Percentiles rank a stretch among this genome's conserved stretches.
Evolutionary conservation across 2,329 filamentous ascomycete genomes (phyloP).

Genomic region (Dactylellina sp.): DNA sequence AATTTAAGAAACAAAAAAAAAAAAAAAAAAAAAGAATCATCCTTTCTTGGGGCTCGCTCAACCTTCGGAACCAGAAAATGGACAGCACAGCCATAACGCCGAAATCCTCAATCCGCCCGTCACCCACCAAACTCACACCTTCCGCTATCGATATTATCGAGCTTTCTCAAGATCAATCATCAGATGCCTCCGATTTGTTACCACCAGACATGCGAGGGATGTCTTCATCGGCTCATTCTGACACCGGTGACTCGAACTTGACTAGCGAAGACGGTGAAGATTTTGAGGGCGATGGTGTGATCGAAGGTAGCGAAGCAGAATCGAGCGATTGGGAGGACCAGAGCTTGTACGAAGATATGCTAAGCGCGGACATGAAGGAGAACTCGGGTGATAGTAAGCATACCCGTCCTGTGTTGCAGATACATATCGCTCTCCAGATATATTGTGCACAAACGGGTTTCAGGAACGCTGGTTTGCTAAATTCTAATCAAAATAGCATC

Average conservation of each 20-base stretch:
- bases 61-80: slow-evolving; percentile 24
- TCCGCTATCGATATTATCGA: slow-evolving; percentile 60
- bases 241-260: slow-evolving; percentile 33
- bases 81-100: slow-evolving; percentile 56
- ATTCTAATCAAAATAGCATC: slow-evolving; percentile 49
- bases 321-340: slow-evolving; percentile 73
- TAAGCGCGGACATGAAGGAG: slow-evolving; percentile 70
- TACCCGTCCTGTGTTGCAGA: slow-evolving; percentile 36
- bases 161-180: slow-evolving; percentile 57
- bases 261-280: slow-evolving; percentile 63
- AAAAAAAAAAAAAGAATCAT: too few relatives aligned
- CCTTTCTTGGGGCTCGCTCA: not conserved
- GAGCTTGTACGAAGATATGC: slow-evolving; percentile 73
- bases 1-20: too few relatives aligned
- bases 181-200: slow-evolving; percentile 62
- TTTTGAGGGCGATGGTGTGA: slow-evolving; percentile 55
- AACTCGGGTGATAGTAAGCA: slow-evolving; percentile 68
- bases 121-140: slow-evolving; percentile 48
- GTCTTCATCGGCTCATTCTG: slow-evolving; percentile 34
- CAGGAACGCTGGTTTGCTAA: slow-evolving; percentile 17
- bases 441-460: slow-evolving; percentile 22
- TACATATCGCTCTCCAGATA: not conserved
- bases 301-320: slow-evolving; percentile 57
- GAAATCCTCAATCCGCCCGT: slow-evolving; percentile 55
- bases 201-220: slow-evolving; percentile 60